A percentile compares a stretch with the other conserved stretches of the same genome.
Conservation (phyloP, 768 basidiomycete species). For the Leccinum olivaceopallidum region DNA sequence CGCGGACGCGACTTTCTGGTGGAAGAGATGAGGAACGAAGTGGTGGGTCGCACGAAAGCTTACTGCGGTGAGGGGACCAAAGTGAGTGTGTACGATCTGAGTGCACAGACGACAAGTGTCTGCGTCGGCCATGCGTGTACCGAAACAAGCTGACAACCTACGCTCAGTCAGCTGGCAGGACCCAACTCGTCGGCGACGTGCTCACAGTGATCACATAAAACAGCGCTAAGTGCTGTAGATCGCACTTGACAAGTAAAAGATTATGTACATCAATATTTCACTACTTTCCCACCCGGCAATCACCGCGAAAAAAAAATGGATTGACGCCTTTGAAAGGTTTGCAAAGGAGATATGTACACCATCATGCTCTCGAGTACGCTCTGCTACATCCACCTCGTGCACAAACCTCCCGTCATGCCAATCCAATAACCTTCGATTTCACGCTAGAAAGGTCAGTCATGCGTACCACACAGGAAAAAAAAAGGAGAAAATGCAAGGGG, state of each 20-base stretch:
- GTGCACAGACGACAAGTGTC: conserved; percentile 61
- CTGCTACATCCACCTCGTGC: conserved; percentile 7
- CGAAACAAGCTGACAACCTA: neutral
- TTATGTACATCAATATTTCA: conserved; percentile 1
- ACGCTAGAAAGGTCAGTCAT: conserved; percentile 34
- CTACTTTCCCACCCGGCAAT: conserved; percentile 2
- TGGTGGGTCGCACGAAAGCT: conserved; percentile 23
- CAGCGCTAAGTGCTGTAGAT: neutral
- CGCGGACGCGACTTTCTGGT: conserved; percentile 74
- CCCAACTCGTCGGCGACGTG: neutral
- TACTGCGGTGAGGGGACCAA: conserved; percentile 69
- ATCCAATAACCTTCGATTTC: conserved; percentile 12
- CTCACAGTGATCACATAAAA: conserved; percentile 15
- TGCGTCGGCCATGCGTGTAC: conserved; percentile 56
- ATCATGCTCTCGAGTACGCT: conserved; percentile 13
- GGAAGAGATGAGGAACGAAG: conserved; percentile 5
- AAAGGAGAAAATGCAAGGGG: neutral
- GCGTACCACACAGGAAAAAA: conserved; percentile 16
- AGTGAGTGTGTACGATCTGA: conserved; percentile 64
- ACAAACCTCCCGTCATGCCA: conserved; percentile 2
- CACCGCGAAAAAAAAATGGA: conserved; percentile 1
- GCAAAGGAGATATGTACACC: neutral
- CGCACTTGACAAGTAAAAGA: neutral
- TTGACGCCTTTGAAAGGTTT: neutral
- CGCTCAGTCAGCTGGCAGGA: neutral